A percentile compares a stretch with the other conserved stretches of the same genome.
These are phyloP conservation scores for Penicillium paxilli DNA, from an alignment of 495 filamentous ascomycete genomes.

Conservation along the genomic window DNA sequence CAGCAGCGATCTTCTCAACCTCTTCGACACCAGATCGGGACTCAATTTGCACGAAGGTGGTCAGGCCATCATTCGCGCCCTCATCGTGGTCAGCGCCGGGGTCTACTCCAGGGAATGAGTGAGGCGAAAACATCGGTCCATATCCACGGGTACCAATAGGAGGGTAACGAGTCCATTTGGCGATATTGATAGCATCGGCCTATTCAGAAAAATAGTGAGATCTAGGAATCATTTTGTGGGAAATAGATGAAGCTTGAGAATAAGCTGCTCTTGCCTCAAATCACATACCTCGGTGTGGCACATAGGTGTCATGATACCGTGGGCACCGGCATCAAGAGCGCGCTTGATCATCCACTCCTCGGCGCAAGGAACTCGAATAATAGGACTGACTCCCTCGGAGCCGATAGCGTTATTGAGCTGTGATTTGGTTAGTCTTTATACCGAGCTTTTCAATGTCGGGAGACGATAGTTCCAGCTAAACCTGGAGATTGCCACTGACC, in stretches of 20 bases:
- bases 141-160: slow-evolving; percentile 63
- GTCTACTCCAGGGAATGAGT: slow-evolving; percentile 37
- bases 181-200: slow-evolving; percentile 60
- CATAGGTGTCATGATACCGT: slow-evolving; percentile 56
- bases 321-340: slow-evolving; percentile 68
- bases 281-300: slow-evolving; percentile 33
- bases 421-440: background rate
- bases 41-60: slow-evolving; percentile 50
- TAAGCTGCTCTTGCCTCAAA: background rate
- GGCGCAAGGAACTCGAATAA: slow-evolving; percentile 65
- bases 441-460: background rate
- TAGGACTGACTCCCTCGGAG: slow-evolving; percentile 62
- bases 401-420: slow-evolving; percentile 55
- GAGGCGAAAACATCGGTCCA: slow-evolving; percentile 59
- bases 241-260: background rate
- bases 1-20: slow-evolving; percentile 49
- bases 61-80: slow-evolving; percentile 32
- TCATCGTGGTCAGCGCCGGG: slow-evolving; percentile 41
- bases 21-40: slow-evolving; percentile 46
- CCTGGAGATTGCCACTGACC: slow-evolving; percentile 8
- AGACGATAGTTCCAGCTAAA: background rate
- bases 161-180: slow-evolving; percentile 65
- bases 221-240: background rate
- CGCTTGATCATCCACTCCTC: slow-evolving; percentile 76
- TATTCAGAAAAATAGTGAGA: slow-evolving; percentile 1